Evolutionary conservation across 1,284 basidiomycete species (phyloP).

Genomic region (Neolentinus lepideus): DNA sequence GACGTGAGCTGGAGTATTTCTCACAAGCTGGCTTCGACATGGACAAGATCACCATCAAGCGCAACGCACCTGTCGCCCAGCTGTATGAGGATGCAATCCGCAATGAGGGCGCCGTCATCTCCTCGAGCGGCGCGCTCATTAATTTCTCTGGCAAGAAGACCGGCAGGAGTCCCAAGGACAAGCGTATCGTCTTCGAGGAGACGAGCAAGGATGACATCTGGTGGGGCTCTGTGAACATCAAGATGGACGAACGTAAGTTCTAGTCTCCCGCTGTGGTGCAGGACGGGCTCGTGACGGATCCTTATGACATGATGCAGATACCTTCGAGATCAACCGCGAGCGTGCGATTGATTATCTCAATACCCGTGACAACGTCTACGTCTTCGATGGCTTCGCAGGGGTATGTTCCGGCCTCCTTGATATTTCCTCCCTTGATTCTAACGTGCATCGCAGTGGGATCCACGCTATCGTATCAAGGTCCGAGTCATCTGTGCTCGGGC

Average conservation of each 20-base stretch:
- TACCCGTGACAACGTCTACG: constrained; percentile 98
- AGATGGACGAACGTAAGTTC: constrained; percentile 89
- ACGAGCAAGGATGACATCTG: constrained; percentile 97
- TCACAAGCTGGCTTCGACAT: constrained; percentile 99
- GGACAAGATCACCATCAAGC: constrained; percentile 82
- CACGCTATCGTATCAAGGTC: constrained; percentile 99
- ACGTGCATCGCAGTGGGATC: constrained; percentile 70
- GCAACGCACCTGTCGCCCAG: constrained; percentile 92
- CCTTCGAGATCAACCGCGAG: constrained; percentile 99
- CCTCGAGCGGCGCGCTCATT: constrained; percentile 93
- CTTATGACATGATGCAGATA: constrained; percentile 51
- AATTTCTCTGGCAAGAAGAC: constrained; percentile 99
- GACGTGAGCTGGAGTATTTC: constrained; percentile 93
- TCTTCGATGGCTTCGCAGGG: constrained; percentile 97
- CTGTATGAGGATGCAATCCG: constrained; percentile 98
- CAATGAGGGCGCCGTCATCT: constrained; percentile 98
- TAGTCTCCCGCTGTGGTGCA: not conserved
- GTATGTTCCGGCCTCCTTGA: constrained; percentile 29
- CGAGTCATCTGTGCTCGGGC: constrained; percentile 98
- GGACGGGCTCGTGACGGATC: not conserved
- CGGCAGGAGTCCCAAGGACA: constrained; percentile 97
- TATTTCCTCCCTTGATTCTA: constrained; percentile 10
- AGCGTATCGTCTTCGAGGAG: constrained; percentile 99
- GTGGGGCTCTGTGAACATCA: constrained; percentile 99
- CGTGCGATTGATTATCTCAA: constrained; percentile 99